phyloP scores from a whole-genome alignment of 192 early-diverging fungal species.

The Neocallimastix lanati region DNA sequence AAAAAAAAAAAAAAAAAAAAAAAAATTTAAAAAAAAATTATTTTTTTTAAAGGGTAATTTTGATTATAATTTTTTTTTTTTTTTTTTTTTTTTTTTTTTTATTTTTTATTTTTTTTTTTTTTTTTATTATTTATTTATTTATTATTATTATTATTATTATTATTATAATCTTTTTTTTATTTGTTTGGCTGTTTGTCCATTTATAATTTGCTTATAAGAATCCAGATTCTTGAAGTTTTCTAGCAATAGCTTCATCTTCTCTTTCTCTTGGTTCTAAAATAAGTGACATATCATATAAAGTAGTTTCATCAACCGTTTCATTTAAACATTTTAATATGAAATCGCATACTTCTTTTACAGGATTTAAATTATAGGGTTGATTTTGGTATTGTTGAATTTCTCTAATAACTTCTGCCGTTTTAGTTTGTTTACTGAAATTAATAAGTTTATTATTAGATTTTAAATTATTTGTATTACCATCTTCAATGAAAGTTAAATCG shows the following conservation, averaged over 20 bases:
- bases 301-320: not conserved
- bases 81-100: no score
- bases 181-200: no score
- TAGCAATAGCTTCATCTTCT: not conserved
- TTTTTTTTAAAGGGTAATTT: no score
- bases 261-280: not conserved
- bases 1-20: no score
- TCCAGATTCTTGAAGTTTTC: not conserved
- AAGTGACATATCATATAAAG: not conserved
- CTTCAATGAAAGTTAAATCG: constrained; percentile 81
- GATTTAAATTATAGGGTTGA: constrained; percentile 11
- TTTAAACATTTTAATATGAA: not conserved
- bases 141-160: no score
- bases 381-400: not conserved
- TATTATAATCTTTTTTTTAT: no score
- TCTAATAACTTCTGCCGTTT: not conserved
- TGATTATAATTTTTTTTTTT: no score
- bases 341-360: not conserved
- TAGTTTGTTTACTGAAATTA: not conserved
- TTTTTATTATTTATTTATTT: no score
- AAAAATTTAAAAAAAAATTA: no score
- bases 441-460: not conserved
- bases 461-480: constrained; percentile 21
- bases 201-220: not conserved
- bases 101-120: no score